Conservation (phyloP, 805 yeast genomes). For the Ogataea neopini region DNA sequence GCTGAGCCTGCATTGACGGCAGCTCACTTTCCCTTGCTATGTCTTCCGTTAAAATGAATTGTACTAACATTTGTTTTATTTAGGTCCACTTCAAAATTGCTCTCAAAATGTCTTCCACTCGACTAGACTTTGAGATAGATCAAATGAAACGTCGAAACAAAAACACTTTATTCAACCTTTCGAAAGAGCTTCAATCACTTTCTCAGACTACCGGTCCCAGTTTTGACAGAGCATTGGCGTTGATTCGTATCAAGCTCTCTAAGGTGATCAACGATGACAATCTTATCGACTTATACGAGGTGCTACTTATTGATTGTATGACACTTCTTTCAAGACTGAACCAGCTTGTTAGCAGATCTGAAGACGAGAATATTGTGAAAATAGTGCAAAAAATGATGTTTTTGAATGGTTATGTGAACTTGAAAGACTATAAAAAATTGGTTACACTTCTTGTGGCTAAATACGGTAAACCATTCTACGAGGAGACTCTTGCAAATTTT, state of each 20-base stretch:
- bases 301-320: slow-evolving; percentile 26
- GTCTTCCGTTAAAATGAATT: no score
- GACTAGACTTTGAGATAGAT: slow-evolving; percentile 28
- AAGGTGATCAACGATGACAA: slow-evolving; percentile 30
- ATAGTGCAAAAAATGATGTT: slow-evolving; percentile 23
- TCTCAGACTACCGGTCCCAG: slow-evolving; percentile 16
- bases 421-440: slow-evolving; percentile 29
- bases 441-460: slow-evolving; percentile 23
- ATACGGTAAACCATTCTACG: slow-evolving; percentile 28
- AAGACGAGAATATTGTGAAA: slow-evolving; percentile 20
- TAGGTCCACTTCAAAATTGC: slow-evolving; percentile 27
- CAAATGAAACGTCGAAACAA: slow-evolving; percentile 30
- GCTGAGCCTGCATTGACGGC: no score
- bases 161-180: slow-evolving; percentile 22
- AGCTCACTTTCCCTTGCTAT: no score
- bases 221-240: slow-evolving; percentile 26
- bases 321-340: slow-evolving; percentile 24
- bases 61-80: slow-evolving; percentile 1
- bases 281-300: slow-evolving; percentile 26
- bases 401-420: slow-evolving; percentile 20
- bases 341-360: slow-evolving; percentile 17
- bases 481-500: slow-evolving; percentile 17
- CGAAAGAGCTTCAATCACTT: slow-evolving; percentile 22
- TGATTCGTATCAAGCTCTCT: slow-evolving; percentile 22
- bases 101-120: slow-evolving; percentile 29